Evolutionary conservation across 2,329 filamentous ascomycete genomes (phyloP).

Genomic region (Ophiostoma ulmi): DNA sequence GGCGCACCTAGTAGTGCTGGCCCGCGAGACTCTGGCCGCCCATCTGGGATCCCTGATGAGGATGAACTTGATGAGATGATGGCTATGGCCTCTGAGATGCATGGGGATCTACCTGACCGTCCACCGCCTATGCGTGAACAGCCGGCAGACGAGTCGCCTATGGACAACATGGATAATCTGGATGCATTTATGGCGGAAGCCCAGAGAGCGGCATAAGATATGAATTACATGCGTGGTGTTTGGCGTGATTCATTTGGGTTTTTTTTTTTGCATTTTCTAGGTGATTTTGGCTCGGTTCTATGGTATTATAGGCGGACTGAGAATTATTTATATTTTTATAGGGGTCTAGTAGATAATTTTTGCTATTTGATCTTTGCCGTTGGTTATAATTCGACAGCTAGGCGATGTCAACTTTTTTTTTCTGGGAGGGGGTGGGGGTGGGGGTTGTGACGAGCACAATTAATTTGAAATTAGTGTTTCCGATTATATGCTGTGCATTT

Average conservation of each 20-base stretch:
- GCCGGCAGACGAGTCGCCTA: conserved; percentile 26
- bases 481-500: too few relatives aligned
- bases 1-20: background rate
- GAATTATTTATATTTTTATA: background rate
- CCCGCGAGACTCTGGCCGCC: too few relatives aligned
- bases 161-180: conserved; percentile 38
- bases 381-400: too few relatives aligned
- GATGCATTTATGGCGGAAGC: conserved; percentile 42
- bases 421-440: too few relatives aligned
- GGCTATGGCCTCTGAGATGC: conserved; percentile 42
- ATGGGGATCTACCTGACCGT: conserved; percentile 16
- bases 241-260: background rate
- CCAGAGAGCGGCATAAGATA: conserved; percentile 30
- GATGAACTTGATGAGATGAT: conserved; percentile 50
- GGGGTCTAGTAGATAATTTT: background rate
- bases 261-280: background rate
- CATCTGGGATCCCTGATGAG: conserved; percentile 38
- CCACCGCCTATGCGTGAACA: conserved; percentile 25
- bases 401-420: too few relatives aligned
- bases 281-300: background rate
- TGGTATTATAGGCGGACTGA: background rate
- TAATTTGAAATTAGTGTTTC: too few relatives aligned
- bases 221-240: background rate
- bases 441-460: too few relatives aligned
- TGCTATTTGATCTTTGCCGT: too few relatives aligned